Conservation (phyloP, 805 yeast species). For the Starmerella stellata region DNA sequence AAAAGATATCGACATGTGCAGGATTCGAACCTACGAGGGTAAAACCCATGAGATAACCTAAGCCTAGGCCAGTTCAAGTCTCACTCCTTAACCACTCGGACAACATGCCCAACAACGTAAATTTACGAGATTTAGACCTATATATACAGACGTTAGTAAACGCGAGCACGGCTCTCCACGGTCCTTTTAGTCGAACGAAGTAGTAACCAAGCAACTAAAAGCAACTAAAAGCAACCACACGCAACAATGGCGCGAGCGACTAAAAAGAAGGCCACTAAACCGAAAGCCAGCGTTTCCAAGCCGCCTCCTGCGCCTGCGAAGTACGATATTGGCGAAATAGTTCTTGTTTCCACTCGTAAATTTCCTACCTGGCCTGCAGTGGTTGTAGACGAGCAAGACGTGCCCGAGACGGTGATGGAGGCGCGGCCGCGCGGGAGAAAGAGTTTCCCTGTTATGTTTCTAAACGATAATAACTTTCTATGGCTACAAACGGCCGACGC, state of each 20-base stretch:
- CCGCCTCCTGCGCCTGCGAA: conserved; percentile 18
- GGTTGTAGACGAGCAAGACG: conserved; percentile 39
- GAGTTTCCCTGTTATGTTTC: conserved; percentile 39
- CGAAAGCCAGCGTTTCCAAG: too few relatives aligned
- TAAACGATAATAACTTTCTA: conserved; percentile 49
- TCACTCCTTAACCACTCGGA: conserved; percentile 31
- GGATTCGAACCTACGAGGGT: conserved; percentile 30
- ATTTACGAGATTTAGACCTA: not conserved
- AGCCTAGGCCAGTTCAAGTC: conserved; percentile 25
- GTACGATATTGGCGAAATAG: conserved; percentile 32
- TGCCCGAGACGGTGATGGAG: conserved; percentile 39
- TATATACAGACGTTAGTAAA: too few relatives aligned
- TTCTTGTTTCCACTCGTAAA: conserved; percentile 63
- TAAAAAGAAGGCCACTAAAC: too few relatives aligned
- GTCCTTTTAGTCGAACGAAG: too few relatives aligned
- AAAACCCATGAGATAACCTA: conserved; percentile 24
- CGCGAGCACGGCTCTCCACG: too few relatives aligned
- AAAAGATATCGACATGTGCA: conserved; percentile 25
- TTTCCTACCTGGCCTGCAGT: conserved; percentile 81
- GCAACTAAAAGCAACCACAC: too few relatives aligned
- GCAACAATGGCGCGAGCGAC: too few relatives aligned
- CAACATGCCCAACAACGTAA: conserved; percentile 21
- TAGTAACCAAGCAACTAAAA: too few relatives aligned
- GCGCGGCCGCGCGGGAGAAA: conserved; percentile 31
- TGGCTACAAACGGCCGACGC: conserved; percentile 33